phyloP scores from a whole-genome alignment of 164 flowering plant species.

The Sextonia rubra region DNA sequence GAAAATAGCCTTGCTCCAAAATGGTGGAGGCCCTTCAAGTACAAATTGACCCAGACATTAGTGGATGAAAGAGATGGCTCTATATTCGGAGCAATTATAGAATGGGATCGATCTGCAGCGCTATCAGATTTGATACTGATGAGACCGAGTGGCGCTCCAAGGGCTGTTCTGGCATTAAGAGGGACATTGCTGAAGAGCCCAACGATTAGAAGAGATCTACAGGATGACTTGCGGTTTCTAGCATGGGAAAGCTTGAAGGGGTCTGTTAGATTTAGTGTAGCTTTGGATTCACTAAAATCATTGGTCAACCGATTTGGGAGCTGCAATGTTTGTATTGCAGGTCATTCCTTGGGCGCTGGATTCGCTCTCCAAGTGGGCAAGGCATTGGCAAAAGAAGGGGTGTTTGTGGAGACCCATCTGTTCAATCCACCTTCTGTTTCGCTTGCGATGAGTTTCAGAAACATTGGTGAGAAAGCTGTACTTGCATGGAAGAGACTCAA shows the following conservation, averaged over 20 bases:
- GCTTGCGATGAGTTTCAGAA: constrained; percentile 73
- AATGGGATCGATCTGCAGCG: constrained; percentile 90
- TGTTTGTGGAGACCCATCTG: constrained; percentile 81
- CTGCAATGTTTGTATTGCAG: constrained; percentile 73
- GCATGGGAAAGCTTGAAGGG: constrained; percentile 93
- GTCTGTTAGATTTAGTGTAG: constrained; percentile 55
- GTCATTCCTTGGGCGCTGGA: constrained; percentile 94
- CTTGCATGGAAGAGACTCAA: constrained; percentile 64
- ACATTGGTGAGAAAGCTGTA: constrained; percentile 69
- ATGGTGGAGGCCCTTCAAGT: constrained; percentile 93
- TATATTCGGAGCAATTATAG: constrained; percentile 78
- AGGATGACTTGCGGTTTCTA: constrained; percentile 85
- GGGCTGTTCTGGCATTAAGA: constrained; percentile 84
- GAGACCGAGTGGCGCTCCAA: constrained; percentile 86
- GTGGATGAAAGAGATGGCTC: constrained; percentile 86
- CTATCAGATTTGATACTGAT: constrained; percentile 63
- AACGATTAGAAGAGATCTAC: constrained; percentile 75
- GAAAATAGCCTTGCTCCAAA: constrained; percentile 80
- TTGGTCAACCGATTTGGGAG: constrained; percentile 46
- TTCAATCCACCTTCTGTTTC: constrained; percentile 97
- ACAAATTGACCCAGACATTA: constrained; percentile 57
- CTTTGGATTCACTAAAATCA: constrained; percentile 57
- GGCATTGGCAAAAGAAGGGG: constrained; percentile 74
- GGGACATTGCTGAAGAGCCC: constrained; percentile 77
- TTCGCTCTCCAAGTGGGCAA: constrained; percentile 90